phyloP scores from a whole-genome alignment of 352 stramenopile genomes.

The Phytophthora aleatoria region DNA sequence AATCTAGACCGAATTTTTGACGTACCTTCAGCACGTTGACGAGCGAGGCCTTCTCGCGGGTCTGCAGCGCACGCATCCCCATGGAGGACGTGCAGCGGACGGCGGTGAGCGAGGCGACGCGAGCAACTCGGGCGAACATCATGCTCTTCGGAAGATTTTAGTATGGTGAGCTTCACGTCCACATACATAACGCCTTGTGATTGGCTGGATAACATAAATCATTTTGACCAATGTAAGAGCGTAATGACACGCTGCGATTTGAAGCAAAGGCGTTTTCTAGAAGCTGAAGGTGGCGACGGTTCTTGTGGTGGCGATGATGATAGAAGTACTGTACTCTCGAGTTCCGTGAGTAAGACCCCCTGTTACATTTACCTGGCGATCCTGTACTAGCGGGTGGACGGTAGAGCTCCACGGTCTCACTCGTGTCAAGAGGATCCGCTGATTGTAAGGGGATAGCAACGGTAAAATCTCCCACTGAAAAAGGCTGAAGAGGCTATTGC shows the following conservation, averaged over 20 bases:
- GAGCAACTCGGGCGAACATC: conserved; percentile 57
- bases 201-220: conserved; percentile 9
- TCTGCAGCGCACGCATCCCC: conserved; percentile 45
- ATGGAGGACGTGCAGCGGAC: conserved; percentile 35
- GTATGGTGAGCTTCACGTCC: conserved; percentile 21
- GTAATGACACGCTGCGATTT: conserved; percentile 5
- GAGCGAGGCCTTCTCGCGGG: conserved; percentile 55
- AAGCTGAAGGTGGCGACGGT: conserved; percentile 1
- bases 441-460: conserved; percentile 13
- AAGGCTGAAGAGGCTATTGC: conserved; percentile 50
- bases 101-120: conserved; percentile 34
- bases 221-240: conserved; percentile 21
- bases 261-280: conserved; percentile 21
- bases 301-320: conserved; percentile 33
- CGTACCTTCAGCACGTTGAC: conserved; percentile 27
- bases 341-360: conserved; percentile 22
- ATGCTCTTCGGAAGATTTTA: conserved; percentile 30
- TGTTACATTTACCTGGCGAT: conserved; percentile 9
- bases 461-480: conserved; percentile 27
- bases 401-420: conserved; percentile 23
- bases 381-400: conserved; percentile 19
- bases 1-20: background rate
- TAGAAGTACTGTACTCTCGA: conserved; percentile 30
- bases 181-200: conserved; percentile 26
- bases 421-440: conserved; percentile 7